Evolutionary conservation across 805 yeast species (phyloP), one percentile per base, ranked within the genome.

Genomic region (Spathaspora girioi): DNA sequence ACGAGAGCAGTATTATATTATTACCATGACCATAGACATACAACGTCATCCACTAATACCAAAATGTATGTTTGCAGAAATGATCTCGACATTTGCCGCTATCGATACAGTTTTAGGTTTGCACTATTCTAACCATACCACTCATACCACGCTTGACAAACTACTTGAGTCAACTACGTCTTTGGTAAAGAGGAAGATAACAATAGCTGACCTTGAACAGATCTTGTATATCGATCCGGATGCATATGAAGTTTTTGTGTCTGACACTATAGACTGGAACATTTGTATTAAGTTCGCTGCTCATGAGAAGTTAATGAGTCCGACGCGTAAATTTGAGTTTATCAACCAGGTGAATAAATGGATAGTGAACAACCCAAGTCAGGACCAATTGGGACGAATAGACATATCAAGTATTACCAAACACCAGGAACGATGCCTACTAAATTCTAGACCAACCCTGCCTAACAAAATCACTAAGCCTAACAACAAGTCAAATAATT

Each of bases 41-140:
- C 44, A 45, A 17, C 41, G 19, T 17, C 56, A 54, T 46, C 26
- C 32, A 26, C 20, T 10, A 4, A 54, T 54, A 43, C 56, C 54
- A 10, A 47, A 45, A 26, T 38, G 43, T 32, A 31, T 45, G 41
- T 49, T 54, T 27, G 29, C 19, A 3, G 35, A 48, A 6, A 19
- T 53, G 11, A 27, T 41, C 12, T 18, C 38, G 12, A 50, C 43
- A 14, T 47, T 62, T 19, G 48, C 55, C 38, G 71, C 73, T 9
- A 63, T 73, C 7, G 77, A 73, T 49, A 62, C 63, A 19, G 58
- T 60, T 15, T 53, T 74, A 20, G 59, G 64, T 20, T 60, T 74
- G 5, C 71, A 73, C 53, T 73, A 61, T 47, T 52, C 75, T 12
- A 61, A 57, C 31, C 73, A 68, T 50, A 62, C 67, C 1, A 41